phyloP scores from a whole-genome alignment of 805 yeast species.

The Blastobotrys terrestris region DNA sequence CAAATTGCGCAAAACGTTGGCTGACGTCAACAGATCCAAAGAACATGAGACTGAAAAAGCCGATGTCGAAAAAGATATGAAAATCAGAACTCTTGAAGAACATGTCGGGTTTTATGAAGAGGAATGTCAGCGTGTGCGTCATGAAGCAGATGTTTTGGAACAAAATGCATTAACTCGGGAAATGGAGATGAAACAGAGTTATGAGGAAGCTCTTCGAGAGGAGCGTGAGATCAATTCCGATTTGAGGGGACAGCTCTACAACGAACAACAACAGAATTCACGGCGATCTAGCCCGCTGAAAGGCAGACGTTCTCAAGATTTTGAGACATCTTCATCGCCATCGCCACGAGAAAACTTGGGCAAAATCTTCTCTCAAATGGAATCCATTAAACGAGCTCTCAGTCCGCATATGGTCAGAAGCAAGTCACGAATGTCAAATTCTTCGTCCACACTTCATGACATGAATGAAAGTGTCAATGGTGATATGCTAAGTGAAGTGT shows the following conservation, averaged over 20 bases:
- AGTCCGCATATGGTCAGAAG: neutral
- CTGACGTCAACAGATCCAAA: constrained; percentile 1
- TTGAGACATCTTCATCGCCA: neutral
- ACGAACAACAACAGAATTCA: neutral
- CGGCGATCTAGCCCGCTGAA: neutral
- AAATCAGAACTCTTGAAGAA: constrained; percentile 3
- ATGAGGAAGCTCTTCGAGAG: neutral
- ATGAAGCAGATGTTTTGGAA: neutral
- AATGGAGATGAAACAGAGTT: neutral
- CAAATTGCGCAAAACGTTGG: constrained; percentile 4
- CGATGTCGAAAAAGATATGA: constrained; percentile 2
- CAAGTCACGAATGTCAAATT: neutral
- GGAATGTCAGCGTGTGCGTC: constrained; percentile 2
- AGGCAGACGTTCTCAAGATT: neutral
- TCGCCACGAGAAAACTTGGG: neutral
- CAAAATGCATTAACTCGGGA: neutral
- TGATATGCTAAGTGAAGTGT: neutral
- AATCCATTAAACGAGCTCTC: constrained; percentile 2
- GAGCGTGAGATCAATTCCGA: neutral
- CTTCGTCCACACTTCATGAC: constrained; percentile 2
- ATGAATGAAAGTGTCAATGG: neutral
- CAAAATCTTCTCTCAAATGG: constrained; percentile 1
- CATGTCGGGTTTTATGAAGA: constrained; percentile 1
- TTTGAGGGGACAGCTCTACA: neutral
- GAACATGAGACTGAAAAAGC: constrained; percentile 3